phyloP scores from a whole-genome alignment of 805 yeast genomes.

The Kazachstania kunashirensis region DNA sequence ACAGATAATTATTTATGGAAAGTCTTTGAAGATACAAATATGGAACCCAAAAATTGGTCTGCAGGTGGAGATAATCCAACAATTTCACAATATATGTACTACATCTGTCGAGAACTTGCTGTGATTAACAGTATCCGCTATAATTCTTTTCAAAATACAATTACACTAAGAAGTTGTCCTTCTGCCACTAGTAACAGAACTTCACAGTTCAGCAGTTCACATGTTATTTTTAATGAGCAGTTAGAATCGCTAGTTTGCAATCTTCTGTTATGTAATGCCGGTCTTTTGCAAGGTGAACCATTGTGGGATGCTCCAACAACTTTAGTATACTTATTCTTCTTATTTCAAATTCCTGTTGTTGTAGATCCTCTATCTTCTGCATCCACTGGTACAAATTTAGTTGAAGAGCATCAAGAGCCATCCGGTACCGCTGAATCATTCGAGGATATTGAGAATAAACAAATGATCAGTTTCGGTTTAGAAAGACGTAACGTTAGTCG shows the following conservation, averaged over 20 bases:
- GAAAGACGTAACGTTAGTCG: neutral
- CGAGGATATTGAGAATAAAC: neutral
- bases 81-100: conserved; percentile 32
- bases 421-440: neutral
- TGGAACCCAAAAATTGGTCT: conserved; percentile 24
- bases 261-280: conserved; percentile 24
- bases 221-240: conserved; percentile 19
- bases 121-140: conserved; percentile 13
- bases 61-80: conserved; percentile 32
- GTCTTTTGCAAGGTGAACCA: conserved; percentile 24
- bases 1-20: conserved; percentile 23
- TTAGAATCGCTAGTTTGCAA: conserved; percentile 24
- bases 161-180: conserved; percentile 19
- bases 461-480: neutral
- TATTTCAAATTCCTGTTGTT: conserved; percentile 25
- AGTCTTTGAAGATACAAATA: conserved; percentile 12
- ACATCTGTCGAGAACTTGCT: conserved; percentile 22
- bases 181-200: conserved; percentile 14
- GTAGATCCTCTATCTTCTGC: conserved; percentile 27
- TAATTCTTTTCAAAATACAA: conserved; percentile 12
- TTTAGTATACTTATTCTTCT: conserved; percentile 19
- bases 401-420: conserved; percentile 1
- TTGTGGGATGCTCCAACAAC: conserved; percentile 19
- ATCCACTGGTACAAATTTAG: conserved; percentile 2
- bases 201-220: conserved; percentile 20